Evolutionary conservation across 2,329 filamentous ascomycete genomes (phyloP), one percentile per base, ranked within the genome.

Genomic region (Cadophora sp.): DNA sequence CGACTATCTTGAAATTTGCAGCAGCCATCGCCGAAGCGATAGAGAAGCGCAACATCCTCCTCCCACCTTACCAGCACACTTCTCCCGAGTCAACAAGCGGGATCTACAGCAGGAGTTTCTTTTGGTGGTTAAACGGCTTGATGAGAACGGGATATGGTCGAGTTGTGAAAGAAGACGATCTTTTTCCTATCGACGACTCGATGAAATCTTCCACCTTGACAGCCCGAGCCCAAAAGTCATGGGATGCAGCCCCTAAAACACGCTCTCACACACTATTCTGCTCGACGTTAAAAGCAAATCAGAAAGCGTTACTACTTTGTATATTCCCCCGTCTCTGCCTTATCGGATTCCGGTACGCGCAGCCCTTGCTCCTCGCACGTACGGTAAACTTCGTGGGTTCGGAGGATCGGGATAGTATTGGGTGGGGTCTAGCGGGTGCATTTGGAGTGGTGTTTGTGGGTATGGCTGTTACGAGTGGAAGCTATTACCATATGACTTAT

Each of bases 31-130:
- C 80, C 2, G 81, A 83, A 73, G 79, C 79, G 1, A 71, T 73
- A 64, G 79, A 77, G 64, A 83, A 83, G 73, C 73, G 76, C 8
- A 51, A 66, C 1, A 76, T 77, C 43, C 71, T 81, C 16, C 65
- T 79, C 24, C 64, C 68, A 39, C 69, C 68, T 45, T 73, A 77
- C 62, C 66, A 71, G n/a, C 24, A 69, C 56, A 66, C 71, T 18
- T 77, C 78, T 5, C 79, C 80, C 3, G 80, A 82, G 66, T 74
- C 73, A 0, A 78, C 76, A 0, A 79, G 79, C 65, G 80, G 81
- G 14, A 70, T 81, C 5, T 79, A 80, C 50, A 78, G 74, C 65
- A 76, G 76, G 7, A 77, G 76, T 24, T 72, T 81, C 30, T 78
- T 80, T 62, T 77, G 77, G 69, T 82, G 80, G 81, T 69, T 81